These are phyloP conservation scores for Cyberlindnera euphorbiiphila DNA, from an alignment of 805 yeast species.

Conservation along the genomic window DNA sequence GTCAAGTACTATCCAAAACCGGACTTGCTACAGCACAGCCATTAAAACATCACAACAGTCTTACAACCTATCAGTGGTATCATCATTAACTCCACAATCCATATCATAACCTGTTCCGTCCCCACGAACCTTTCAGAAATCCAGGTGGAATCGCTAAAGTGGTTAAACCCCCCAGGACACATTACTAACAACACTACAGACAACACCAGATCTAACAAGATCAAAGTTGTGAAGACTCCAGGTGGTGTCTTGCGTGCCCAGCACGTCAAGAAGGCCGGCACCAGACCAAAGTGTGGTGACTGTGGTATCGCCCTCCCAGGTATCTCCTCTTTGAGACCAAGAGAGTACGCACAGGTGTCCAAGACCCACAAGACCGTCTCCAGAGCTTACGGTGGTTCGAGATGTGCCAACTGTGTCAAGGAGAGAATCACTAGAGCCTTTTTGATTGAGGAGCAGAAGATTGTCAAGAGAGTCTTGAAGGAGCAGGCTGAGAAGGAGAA, in stretches of 20 bases:
- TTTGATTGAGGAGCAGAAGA: constrained; percentile 99
- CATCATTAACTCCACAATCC: no score
- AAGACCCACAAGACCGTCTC: constrained; percentile 97
- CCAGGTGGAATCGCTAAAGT: no score
- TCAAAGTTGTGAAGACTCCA: constrained; percentile 99
- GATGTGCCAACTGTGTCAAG: constrained; percentile 98
- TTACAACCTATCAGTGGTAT: no score
- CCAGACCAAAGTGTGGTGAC: constrained; percentile 84
- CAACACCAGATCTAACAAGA: constrained; percentile 99
- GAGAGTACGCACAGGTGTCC: constrained; percentile 92
- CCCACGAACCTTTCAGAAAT: no score
- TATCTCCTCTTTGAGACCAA: constrained; percentile 95
- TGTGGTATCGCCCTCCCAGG: constrained; percentile 79
- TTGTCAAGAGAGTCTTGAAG: constrained; percentile 98
- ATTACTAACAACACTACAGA: constrained; percentile 44
- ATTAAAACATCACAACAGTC: no score
- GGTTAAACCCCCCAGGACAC: no score
- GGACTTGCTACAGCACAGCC: no score
- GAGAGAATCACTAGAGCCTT: constrained; percentile 99
- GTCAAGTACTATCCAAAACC: no score
- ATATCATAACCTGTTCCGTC: no score
- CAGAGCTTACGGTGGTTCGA: constrained; percentile 99
- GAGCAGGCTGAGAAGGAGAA: constrained; percentile 89
- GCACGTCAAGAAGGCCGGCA: constrained; percentile 86
- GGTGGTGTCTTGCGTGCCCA: constrained; percentile 99